Base-by-base conservation (phyloP, 2,329 filamentous ascomycete species). In the Cryphonectria naterciae region DNA sequence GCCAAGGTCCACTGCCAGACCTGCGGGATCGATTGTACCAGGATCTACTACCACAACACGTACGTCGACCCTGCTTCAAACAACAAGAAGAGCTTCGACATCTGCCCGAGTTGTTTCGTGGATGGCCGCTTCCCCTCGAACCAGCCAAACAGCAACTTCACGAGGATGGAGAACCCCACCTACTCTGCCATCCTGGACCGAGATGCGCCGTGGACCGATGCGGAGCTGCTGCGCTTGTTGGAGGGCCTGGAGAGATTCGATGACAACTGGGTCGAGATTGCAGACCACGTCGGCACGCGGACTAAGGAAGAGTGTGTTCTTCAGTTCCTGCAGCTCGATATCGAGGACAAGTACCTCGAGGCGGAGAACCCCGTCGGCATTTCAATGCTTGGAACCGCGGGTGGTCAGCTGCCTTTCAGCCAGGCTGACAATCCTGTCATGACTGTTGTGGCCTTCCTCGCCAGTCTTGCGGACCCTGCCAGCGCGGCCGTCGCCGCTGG, bases 271-370 rank as follows among this genome's bases (percentile, higher is more conserved):
- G 92, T 93, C 70, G 90, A 93, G 77, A 95, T 99, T 75, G 91
- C 97, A 1, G 94, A 95, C 74, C 93, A 98, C 77, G 96, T 99
- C 60, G 93, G 93, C 65, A 97, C 94, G 2, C 91, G 95, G 72
- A 97, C 94, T 1, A 88, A 94, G 68, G 97, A 99, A 80, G 95
- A 99, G 83, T 99, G 96, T 80, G 95, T 98, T 22, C 87, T 98
- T 76, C 96, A 98, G 79, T 99, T 99, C 84, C 82, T 99, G 74
- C 94, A 98, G 78, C 86, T 99, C 49, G 95, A 98, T 75, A 99
- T 99, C 73, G 96, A 98, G 80, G 95, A 98, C 83, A 97, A 97
- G 80, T 99, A 98, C 78, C 85, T 98, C 13, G 95, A 98, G 77
- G 90, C 93, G 10, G 91, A 95, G 77, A 85, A 87, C 10, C 86